These are phyloP conservation scores for Cladosporium austrohemisphaericum DNA, from an alignment of 2,329 filamentous ascomycete genomes.

Conservation along the genomic window DNA sequence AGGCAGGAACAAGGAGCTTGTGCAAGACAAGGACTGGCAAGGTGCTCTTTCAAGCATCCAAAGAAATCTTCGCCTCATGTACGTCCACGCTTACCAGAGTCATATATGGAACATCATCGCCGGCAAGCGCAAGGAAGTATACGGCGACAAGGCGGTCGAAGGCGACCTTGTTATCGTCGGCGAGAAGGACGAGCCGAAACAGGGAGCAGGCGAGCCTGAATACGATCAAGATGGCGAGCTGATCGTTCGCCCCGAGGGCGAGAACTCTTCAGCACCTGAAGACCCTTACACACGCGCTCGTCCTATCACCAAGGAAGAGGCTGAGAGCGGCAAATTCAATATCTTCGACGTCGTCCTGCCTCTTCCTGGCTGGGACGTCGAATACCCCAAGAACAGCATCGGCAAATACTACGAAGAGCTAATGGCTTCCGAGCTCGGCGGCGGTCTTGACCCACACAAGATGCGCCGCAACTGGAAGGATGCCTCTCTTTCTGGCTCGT, in stretches of 20 bases:
- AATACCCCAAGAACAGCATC: slow-evolving; percentile 80
- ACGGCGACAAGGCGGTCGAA: slow-evolving; percentile 69
- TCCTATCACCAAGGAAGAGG: slow-evolving; percentile 72
- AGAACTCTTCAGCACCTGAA: slow-evolving; percentile 52
- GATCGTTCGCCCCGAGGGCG: slow-evolving; percentile 57
- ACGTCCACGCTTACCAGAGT: slow-evolving; percentile 94
- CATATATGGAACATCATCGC: slow-evolving; percentile 88
- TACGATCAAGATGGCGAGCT: slow-evolving; percentile 62
- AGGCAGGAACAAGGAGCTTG: slow-evolving; percentile 44
- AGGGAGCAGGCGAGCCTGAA: slow-evolving; percentile 32
- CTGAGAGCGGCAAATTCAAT: slow-evolving; percentile 67
- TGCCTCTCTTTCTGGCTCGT: slow-evolving; percentile 81
- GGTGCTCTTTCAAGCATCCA: slow-evolving; percentile 79
- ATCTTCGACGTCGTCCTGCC: slow-evolving; percentile 90
- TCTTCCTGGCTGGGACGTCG: slow-evolving; percentile 83
- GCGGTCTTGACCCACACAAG: slow-evolving; percentile 72
- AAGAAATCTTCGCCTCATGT: slow-evolving; percentile 83
- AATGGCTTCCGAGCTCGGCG: slow-evolving; percentile 77
- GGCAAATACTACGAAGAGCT: slow-evolving; percentile 81
- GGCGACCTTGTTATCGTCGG: slow-evolving; percentile 77
- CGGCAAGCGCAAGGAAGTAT: slow-evolving; percentile 73
- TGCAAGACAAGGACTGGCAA: slow-evolving; percentile 64
- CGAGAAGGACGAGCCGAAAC: slow-evolving; percentile 49
- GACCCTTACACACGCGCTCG: slow-evolving; percentile 67
- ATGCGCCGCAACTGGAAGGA: slow-evolving; percentile 87